Base-by-base conservation (phyloP, 495 filamentous ascomycete species). In the Aspergillus indologenus region DNA sequence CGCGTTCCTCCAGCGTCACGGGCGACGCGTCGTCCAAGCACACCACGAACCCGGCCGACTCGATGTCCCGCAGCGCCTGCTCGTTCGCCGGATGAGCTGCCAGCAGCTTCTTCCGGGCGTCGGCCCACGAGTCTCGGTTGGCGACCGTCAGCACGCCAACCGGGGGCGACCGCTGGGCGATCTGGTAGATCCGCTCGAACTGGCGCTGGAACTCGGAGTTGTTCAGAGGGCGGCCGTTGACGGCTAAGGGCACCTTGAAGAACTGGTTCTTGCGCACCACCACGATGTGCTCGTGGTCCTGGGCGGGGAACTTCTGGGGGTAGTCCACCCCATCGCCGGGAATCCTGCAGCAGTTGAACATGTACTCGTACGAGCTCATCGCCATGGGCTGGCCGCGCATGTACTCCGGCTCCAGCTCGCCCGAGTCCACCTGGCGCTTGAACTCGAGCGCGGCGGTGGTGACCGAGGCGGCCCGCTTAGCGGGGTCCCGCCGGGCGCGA, bases 331-430 rank as follows among this genome's bases (percentile, higher is more conserved):
- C 84, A 64, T 87, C 88, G 53, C 85, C 87, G n/a, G 95, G 89
- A 31, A 97, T 85, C 58, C 95, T 88, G 77, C 87, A 90, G 72
- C 81, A 80, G 74, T 99, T 97, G 84, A 99, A 99, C 95, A 99
- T 98, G 85, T 88, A 99, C 78, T 96, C 81, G 80, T 97, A 97
- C 58, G 88, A 90, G 81, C 88, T 89, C 95, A 98, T 98, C 73
- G 91, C 93, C 69, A 97, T 90, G 54, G 95, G 95, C 58, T 90
- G 83, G 75, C 88, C 88, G 75, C 91, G 91, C 91, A 98, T 95
- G 79, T 96, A 97, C 76, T 99, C 95, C 12, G 95, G 95, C 78
- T 99, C 95, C 53, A 99, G 79, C 3, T 85, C 85, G 56, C 86
- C 87, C 23, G 70, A 70, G 67, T 96, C 95, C 2, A 98, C 94